Percentiles rank a stretch among this genome's conserved stretches.
phyloP scores from a whole-genome alignment of 2,329 filamentous ascomycete genomes.

The Cladophialophora psammophila region DNA sequence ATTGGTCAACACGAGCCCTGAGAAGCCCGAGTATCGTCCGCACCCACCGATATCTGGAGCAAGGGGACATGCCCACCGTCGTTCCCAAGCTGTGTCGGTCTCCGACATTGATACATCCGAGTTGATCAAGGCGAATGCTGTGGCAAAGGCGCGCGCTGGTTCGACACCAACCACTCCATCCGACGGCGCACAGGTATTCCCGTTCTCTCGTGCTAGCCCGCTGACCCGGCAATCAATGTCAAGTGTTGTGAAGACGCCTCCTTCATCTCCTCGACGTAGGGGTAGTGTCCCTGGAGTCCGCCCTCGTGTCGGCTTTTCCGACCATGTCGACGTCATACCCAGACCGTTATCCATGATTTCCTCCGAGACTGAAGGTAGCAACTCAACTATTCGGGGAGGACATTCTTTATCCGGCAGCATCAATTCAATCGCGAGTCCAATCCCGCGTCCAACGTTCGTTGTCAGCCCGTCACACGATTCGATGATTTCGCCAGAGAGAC shows the following conservation, averaged over 20 bases:
- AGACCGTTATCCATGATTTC: constrained; percentile 84
- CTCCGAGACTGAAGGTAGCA: constrained; percentile 80
- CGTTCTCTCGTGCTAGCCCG: constrained; percentile 41
- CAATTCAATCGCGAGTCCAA: constrained; percentile 72
- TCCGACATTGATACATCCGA: constrained; percentile 72
- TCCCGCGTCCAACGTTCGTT: constrained; percentile 51
- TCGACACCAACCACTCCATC: constrained; percentile 65
- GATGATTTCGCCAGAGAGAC: constrained; percentile 45
- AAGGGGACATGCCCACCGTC: constrained; percentile 78
- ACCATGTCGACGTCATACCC: constrained; percentile 82
- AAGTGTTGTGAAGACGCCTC: constrained; percentile 33
- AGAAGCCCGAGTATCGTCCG: constrained; percentile 43
- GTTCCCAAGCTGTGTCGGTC: constrained; percentile 81
- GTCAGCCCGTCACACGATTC: constrained; percentile 28
- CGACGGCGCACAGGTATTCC: constrained; percentile 43
- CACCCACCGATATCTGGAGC: constrained; percentile 55
- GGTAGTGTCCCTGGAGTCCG: constrained; percentile 46
- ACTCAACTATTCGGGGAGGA: constrained; percentile 69
- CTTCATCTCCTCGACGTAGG: constrained; percentile 42
- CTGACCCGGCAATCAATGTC: constrained; percentile 39
- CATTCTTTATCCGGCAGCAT: constrained; percentile 82
- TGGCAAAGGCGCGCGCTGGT: constrained; percentile 61
- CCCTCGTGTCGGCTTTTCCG: constrained; percentile 80
- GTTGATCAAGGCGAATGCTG: constrained; percentile 69
- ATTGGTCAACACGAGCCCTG: constrained; percentile 48